Conservation (phyloP, 1,284 basidiomycete genomes). For the Athelia sp. region DNA sequence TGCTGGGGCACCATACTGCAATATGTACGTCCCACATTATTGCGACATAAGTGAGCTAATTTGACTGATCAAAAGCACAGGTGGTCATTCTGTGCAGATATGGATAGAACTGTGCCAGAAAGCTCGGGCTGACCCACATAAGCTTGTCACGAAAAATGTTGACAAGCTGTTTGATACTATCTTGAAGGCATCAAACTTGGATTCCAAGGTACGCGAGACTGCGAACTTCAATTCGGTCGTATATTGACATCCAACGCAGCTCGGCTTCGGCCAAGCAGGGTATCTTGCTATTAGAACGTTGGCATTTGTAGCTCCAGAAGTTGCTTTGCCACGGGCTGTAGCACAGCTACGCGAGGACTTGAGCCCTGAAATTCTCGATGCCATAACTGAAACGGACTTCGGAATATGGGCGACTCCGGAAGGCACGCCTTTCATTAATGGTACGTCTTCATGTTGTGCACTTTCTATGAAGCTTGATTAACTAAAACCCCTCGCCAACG, state of each 20-base stretch:
- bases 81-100: constrained; percentile 50
- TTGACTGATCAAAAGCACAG: constrained; percentile 29
- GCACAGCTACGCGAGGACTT: constrained; percentile 64
- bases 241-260: constrained; percentile 19
- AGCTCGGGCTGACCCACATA: constrained; percentile 63
- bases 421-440: constrained; percentile 75
- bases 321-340: constrained; percentile 66
- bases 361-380: constrained; percentile 47
- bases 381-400: constrained; percentile 69
- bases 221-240: background rate
- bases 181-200: constrained; percentile 36
- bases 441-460: constrained; percentile 33
- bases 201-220: constrained; percentile 34
- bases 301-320: constrained; percentile 71
- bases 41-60: background rate
- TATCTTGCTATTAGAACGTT: constrained; percentile 75
- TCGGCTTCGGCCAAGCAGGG: constrained; percentile 57
- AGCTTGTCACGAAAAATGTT: constrained; percentile 46
- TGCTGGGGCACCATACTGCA: constrained; percentile 72
- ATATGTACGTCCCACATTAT: constrained; percentile 43
- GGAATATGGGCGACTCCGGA: constrained; percentile 84
- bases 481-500: background rate
- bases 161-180: constrained; percentile 48
- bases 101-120: constrained; percentile 85
- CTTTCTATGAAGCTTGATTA: constrained; percentile 1